A percentile compares a stretch with the other conserved stretches of the same genome.
phyloP scores from a whole-genome alignment of 2,329 filamentous ascomycete genomes.

The Verticillium isaacii region DNA sequence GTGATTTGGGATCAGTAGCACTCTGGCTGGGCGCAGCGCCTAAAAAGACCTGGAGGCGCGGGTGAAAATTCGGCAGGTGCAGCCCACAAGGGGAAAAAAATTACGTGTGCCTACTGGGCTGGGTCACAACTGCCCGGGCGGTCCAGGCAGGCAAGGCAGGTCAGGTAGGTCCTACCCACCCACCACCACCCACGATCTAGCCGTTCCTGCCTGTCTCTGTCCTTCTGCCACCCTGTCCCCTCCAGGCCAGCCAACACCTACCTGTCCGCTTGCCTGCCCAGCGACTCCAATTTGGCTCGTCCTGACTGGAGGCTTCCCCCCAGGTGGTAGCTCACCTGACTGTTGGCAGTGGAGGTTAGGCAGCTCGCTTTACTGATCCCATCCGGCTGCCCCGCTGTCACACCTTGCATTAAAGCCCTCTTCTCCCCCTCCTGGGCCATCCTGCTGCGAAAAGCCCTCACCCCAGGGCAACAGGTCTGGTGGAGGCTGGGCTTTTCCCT shows the following conservation, averaged over 20 bases:
- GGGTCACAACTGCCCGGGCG: background rate
- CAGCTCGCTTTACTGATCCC: background rate
- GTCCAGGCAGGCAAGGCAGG: background rate
- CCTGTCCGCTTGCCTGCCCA: background rate
- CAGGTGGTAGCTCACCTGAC: background rate
- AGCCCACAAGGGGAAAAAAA: background rate
- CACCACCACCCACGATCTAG: background rate
- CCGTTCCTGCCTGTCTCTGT: background rate
- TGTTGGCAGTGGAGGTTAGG: background rate
- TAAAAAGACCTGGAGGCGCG: background rate
- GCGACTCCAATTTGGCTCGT: background rate
- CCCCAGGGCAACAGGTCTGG: background rate
- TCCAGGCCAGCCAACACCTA: too few species aligned
- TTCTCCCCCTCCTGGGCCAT: background rate
- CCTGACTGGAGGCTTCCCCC: background rate
- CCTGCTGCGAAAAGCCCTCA: background rate
- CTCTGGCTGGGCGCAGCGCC: background rate
- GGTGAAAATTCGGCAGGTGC: background rate
- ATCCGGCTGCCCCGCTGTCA: background rate
- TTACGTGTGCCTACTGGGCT: background rate
- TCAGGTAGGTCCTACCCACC: background rate
- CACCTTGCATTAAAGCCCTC: background rate
- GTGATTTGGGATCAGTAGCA: constrained; percentile 2
- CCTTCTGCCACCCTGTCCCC: background rate
- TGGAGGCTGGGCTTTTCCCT: background rate